Percentiles rank a stretch among this genome's conserved stretches.
phyloP scores from a whole-genome alignment of 306 rosid species.

The Albizia julibrissin region DNA sequence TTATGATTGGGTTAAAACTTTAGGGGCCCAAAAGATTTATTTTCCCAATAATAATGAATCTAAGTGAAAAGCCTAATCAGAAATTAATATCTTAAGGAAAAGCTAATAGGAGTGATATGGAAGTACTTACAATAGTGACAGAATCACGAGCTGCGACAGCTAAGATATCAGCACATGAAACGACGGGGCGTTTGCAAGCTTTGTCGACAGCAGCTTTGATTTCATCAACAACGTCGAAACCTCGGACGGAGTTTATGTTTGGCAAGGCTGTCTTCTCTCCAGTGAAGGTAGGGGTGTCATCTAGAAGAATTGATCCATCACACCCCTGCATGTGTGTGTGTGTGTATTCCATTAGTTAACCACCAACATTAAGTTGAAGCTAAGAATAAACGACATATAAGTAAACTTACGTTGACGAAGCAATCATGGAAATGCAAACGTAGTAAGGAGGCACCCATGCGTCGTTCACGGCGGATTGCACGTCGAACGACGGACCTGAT shows the following conservation, averaged over 20 bases:
- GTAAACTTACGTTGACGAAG: slow-evolving; percentile 52
- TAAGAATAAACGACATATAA: not conserved
- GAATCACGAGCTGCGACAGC: slow-evolving; percentile 58
- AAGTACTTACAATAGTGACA: slow-evolving; percentile 36
- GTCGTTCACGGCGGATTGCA: slow-evolving; percentile 36
- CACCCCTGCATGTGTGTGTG: slow-evolving; percentile 45
- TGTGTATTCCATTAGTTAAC: not conserved
- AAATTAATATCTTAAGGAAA: not conserved
- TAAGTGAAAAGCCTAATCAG: not conserved
- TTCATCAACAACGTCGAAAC: slow-evolving; percentile 36
- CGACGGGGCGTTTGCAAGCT: slow-evolving; percentile 35
- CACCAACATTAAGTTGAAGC: not conserved
- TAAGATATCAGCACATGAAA: slow-evolving; percentile 55
- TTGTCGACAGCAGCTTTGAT: slow-evolving; percentile 39
- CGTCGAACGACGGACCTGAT: slow-evolving; percentile 28
- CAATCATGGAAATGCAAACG: slow-evolving; percentile 61
- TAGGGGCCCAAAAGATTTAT: no score
- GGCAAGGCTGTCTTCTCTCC: slow-evolving; percentile 63
- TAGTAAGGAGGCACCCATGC: slow-evolving; percentile 50
- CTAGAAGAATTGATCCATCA: slow-evolving; percentile 67
- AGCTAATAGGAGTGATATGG: not conserved
- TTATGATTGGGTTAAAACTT: no score
- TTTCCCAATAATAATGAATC: no score
- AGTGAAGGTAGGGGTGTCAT: slow-evolving; percentile 43
- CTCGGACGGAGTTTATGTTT: slow-evolving; percentile 45